A percentile compares a stretch with the other conserved stretches of the same genome.
phyloP scores from a whole-genome alignment of 108 stramenopile genomes.

The Pseudonitzschia pungens region DNA sequence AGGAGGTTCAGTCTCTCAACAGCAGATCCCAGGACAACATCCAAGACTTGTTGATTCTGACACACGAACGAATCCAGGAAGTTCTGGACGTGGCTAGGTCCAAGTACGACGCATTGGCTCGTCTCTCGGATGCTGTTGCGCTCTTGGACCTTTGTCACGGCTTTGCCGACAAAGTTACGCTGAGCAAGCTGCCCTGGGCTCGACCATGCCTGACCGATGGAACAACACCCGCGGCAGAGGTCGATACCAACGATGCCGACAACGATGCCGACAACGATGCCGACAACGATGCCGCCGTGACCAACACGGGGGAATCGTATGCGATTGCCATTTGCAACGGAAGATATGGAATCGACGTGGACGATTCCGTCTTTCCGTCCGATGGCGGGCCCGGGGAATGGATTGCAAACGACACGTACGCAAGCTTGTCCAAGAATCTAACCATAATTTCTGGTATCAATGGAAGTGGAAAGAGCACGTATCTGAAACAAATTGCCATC shows the following conservation, averaged over 20 bases:
- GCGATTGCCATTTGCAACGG: constrained; percentile 75
- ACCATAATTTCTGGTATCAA: constrained; percentile 86
- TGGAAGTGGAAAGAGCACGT: constrained; percentile 84
- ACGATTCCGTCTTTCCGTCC: constrained; percentile 20
- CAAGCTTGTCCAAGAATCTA: constrained; percentile 56
- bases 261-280: background rate
- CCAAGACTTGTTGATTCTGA: constrained; percentile 82
- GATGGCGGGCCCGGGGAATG: constrained; percentile 25
- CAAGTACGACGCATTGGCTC: constrained; percentile 78
- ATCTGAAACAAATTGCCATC: constrained; percentile 89
- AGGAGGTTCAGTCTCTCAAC: constrained; percentile 82
- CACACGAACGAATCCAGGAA: constrained; percentile 80
- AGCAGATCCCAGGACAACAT: constrained; percentile 84
- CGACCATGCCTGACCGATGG: constrained; percentile 64
- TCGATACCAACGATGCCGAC: background rate
- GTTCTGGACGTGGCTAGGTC: constrained; percentile 71
- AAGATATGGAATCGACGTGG: constrained; percentile 71
- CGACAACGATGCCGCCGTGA: background rate
- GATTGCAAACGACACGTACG: constrained; percentile 83
- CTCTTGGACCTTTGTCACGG: constrained; percentile 86
- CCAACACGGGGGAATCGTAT: constrained; percentile 26
- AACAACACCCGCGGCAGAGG: background rate
- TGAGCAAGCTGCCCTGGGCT: constrained; percentile 70
- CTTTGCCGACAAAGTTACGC: constrained; percentile 86
- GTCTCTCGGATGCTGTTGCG: constrained; percentile 83